phyloP scores from a whole-genome alignment of 2,329 filamentous ascomycete genomes.

The Venturia effusa region DNA sequence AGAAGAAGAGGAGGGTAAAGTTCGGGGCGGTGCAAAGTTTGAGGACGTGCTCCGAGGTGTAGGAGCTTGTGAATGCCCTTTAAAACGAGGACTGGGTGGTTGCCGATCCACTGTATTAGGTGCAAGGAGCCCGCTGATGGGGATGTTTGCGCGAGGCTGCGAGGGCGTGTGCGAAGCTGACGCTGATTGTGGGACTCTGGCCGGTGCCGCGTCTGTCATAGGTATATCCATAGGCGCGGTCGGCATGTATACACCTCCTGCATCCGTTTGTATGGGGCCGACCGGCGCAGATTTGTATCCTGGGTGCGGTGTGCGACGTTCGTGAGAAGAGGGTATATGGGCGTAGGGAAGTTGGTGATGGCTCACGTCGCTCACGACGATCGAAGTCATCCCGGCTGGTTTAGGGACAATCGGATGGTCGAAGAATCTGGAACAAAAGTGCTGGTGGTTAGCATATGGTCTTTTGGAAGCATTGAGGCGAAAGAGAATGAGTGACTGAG shows the following conservation, averaged over 20 bases:
- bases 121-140: constrained; percentile 10
- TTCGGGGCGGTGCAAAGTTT: constrained; percentile 15
- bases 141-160: constrained; percentile 14
- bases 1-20: constrained; percentile 18
- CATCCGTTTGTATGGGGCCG: constrained; percentile 19
- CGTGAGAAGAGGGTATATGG: constrained; percentile 29
- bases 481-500: not conserved
- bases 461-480: not conserved
- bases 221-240: constrained; percentile 16
- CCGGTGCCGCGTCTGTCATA: constrained; percentile 26
- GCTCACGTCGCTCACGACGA: constrained; percentile 57
- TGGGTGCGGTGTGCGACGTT: constrained; percentile 14
- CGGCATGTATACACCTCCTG: not conserved
- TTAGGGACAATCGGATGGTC: not conserved
- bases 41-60: constrained; percentile 12
- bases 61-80: constrained; percentile 19
- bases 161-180: not conserved
- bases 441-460: not conserved
- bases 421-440: not conserved
- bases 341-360: constrained; percentile 55
- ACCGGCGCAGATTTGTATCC: constrained; percentile 21
- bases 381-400: constrained; percentile 40
- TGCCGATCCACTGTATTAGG: constrained; percentile 3
- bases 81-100: constrained; percentile 23
- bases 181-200: constrained; percentile 4